Base-by-base conservation (phyloP, 768 basidiomycete species). In the Exidia glandulosa region DNA sequence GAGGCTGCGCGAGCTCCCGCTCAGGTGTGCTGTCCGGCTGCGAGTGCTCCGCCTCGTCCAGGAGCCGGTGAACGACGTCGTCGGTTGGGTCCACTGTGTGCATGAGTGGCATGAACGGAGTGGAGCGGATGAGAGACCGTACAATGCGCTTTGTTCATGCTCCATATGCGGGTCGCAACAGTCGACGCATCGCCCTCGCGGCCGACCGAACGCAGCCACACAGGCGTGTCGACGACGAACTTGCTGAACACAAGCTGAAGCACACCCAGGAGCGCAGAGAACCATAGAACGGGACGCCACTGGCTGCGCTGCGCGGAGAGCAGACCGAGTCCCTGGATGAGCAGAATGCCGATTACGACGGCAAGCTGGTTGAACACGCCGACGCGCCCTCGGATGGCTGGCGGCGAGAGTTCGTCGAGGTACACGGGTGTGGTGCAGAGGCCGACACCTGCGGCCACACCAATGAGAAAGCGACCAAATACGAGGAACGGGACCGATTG, bases 271-370 rank as follows among this genome's bases (percentile, higher is more conserved):
- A 67, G 73, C 32, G 75, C 76, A 1, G 90, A 90, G 57, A 85
- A 70, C 61, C 84, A 69, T 25, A 89, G 77, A 25, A 92, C 88
- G 47, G 79, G 64, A 41, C 90, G 83, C 90, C 90, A 93, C 55
- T 78, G 69, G 19, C 75, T 76, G 1, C 87, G 87, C 10, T 84
- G 84, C 16, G 90, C 86, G 55, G 89, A 76, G 57, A 74, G 70
- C 36, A 93, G 75, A 2, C 91, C 92, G 62, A 90, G 75, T 3
- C 77, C 71, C 67, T 98, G 94, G 0, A 93, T 88, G n/a, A 83
- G 69, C 78, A 95, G 85, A 63, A 96, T 87, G 31, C 90, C 90
- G 58, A 90, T 71, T 33, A 95, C 90, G 66, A 95, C 87, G 37
- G 81, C 83, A 30, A 94, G 73, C 65, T 93, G 91, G 0, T 87